phyloP scores from a whole-genome alignment of 257 asterid species.

The Orobanche coerulescens region DNA sequence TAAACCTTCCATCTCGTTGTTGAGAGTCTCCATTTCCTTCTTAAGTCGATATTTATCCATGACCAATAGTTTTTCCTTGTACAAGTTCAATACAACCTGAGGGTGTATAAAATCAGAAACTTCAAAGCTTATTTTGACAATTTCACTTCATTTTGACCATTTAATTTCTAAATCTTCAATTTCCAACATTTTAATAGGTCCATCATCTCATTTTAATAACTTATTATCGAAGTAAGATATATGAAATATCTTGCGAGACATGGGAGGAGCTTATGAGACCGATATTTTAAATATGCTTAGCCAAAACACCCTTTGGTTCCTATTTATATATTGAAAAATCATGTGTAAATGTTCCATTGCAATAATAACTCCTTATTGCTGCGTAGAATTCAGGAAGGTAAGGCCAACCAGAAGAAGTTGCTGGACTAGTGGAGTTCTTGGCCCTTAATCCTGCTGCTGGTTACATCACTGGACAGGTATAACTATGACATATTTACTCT shows the following conservation, averaged over 20 bases:
- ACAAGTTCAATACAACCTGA: too few species aligned
- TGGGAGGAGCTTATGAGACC: neutral
- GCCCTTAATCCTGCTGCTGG: conserved; percentile 57
- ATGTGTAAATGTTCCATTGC: neutral
- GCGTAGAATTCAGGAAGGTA: conserved; percentile 40
- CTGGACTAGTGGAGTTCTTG: conserved; percentile 49
- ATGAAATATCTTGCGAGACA: neutral
- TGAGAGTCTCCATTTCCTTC: neutral
- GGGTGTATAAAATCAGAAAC: too few species aligned
- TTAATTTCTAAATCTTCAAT: neutral
- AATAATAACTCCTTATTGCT: neutral
- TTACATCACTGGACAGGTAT: conserved; percentile 93
- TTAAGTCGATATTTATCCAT: too few species aligned
- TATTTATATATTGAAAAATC: neutral
- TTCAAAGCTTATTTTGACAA: too few species aligned
- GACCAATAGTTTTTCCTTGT: too few species aligned
- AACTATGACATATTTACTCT: neutral
- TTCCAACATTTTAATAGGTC: neutral
- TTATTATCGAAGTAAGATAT: too few species aligned
- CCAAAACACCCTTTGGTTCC: neutral
- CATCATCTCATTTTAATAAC: neutral
- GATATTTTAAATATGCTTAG: neutral
- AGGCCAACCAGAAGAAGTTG: conserved; percentile 58
- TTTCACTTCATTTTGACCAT: too few species aligned
- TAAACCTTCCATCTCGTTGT: neutral